Evolutionary conservation across 495 filamentous ascomycete genomes (phyloP), one percentile per base, ranked within the genome.

Genomic region (Lasiosphaeriaceae sp.): DNA sequence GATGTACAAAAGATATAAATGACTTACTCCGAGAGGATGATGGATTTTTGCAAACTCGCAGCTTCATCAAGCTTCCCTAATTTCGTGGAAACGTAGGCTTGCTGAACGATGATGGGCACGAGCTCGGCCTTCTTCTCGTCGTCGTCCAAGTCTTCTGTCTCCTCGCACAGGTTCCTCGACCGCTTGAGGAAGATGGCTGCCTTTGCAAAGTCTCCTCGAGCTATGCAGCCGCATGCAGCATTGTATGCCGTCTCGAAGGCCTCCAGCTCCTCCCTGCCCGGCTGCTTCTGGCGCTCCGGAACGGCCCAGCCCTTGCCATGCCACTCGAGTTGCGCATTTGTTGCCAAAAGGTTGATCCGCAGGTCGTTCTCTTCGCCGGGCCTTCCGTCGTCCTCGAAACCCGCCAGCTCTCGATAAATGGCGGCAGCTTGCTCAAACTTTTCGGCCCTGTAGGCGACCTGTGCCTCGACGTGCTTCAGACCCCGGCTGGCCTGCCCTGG

Each of bases 191-290:
- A 77, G 17, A 96, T 70, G 52, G 88, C 84, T 4, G 83, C 90
- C 64, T 92, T 85, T 19, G 68, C 74, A 49, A 92, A 81, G 60
- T 92, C 90, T 11, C 87, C 89, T 57, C 86, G 80, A 11, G 90
- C 90, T 66, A 97, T 88, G 67, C 86, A 87, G 44, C 81, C 82
- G 68, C 93, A 97, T 21, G 92, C 95, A 8, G 87, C 86, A 75
- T 98, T 98, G 72, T 92, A 98, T 0, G 90, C 83, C 4, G 88
- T 95, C 72, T 98, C 94, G 62, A 97, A 98, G 3, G 86, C 86
- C 66, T 97, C 90, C 46, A 96, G 70, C 64, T 96, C 90, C 54
- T 91, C 90, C 56, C 86, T 79, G 17, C 74, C 77, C 14, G 85
- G 78, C 66, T 89, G 73, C 60, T 73, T 76, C 50, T 76, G 70